Evolutionary conservation across 805 yeast genomes (phyloP).

Genomic region (Jamesozyma piceae): DNA sequence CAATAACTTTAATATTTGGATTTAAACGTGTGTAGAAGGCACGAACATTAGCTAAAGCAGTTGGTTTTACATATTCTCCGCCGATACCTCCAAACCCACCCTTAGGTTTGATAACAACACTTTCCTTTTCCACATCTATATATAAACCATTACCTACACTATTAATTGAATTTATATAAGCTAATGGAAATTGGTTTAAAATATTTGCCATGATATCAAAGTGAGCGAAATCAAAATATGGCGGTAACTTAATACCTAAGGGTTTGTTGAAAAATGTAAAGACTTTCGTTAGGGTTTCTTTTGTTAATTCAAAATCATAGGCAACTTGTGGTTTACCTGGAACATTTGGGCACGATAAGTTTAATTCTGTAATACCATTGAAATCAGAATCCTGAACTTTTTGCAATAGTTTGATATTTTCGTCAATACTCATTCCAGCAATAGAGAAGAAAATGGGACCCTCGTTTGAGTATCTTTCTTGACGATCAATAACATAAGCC

Average conservation of each 20-base stretch:
- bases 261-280: conserved; percentile 26
- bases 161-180: conserved; percentile 26
- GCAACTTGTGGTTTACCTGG: conserved; percentile 30
- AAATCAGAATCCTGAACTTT: conserved; percentile 23
- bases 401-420: conserved; percentile 17
- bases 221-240: conserved; percentile 28
- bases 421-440: conserved; percentile 27
- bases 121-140: conserved; percentile 22
- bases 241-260: conserved; percentile 26
- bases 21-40: conserved; percentile 27
- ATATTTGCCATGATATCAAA: conserved; percentile 24
- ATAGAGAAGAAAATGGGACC: conserved; percentile 22
- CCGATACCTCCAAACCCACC: conserved; percentile 29
- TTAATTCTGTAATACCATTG: conserved; percentile 23
- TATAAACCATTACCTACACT: conserved; percentile 27
- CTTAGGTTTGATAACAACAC: conserved; percentile 28
- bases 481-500: conserved; percentile 18
- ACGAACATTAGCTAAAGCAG: conserved; percentile 28
- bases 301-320: conserved; percentile 24
- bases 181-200: conserved; percentile 22
- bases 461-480: conserved; percentile 9
- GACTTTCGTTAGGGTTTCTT: conserved; percentile 18
- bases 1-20: conserved; percentile 22
- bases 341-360: conserved; percentile 29
- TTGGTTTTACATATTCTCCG: conserved; percentile 28